Percentiles rank a stretch among this genome's conserved stretches.
Conservation (phyloP, 441 rosid genomes). For the Arabidopsis lyrata region DNA sequence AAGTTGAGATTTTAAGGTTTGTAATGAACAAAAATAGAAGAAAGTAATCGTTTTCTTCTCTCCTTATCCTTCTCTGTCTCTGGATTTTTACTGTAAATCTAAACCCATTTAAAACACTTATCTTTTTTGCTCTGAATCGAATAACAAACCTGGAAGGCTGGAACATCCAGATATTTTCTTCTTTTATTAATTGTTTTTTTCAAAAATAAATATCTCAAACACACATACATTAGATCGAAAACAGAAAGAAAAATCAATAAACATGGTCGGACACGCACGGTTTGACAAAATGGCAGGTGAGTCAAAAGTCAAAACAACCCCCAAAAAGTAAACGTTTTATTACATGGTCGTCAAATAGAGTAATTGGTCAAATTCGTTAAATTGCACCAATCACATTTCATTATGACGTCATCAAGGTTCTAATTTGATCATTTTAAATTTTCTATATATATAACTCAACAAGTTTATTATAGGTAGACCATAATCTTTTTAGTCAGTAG, state of each 20-base stretch:
- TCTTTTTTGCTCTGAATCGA: constrained; percentile 20
- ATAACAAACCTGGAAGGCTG: constrained; percentile 37
- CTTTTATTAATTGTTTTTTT: constrained; percentile 13
- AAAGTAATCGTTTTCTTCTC: constrained; percentile 6
- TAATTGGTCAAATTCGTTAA: constrained; percentile 12
- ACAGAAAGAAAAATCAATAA: constrained; percentile 12
- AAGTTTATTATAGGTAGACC: too few species aligned
- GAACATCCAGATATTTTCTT: constrained; percentile 36
- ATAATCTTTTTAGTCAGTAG: too few species aligned
- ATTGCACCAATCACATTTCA: not conserved
- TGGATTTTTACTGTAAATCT: constrained; percentile 36
- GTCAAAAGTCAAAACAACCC: constrained; percentile 2
- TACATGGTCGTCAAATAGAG: not conserved
- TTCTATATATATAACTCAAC: too few species aligned
- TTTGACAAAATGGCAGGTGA: constrained; percentile 38
- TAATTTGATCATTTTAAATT: too few species aligned
- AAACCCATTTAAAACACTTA: constrained; percentile 21
- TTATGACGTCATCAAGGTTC: not conserved
- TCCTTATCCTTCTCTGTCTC: constrained; percentile 22
- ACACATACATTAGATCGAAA: too few species aligned
- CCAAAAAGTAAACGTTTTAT: constrained; percentile 14
- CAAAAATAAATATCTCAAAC: not conserved
- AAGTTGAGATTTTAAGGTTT: constrained; percentile 21
- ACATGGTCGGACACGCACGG: constrained; percentile 38
- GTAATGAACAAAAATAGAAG: constrained; percentile 41